Conservation (phyloP, 306 rosid genomes). For the Styphnolobium japonicum region DNA sequence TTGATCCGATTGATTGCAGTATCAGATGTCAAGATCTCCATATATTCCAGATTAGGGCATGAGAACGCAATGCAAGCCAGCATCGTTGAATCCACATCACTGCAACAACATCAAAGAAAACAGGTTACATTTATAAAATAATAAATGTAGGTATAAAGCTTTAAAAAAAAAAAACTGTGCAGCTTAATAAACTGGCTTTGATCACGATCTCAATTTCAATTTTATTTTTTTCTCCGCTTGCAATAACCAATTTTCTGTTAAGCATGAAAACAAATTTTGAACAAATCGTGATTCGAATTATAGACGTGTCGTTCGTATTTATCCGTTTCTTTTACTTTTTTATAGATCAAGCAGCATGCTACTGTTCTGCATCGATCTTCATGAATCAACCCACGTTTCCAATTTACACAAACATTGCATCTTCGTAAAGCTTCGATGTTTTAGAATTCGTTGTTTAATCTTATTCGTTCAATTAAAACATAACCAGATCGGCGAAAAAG, state of each 20-base stretch:
- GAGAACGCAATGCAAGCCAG: constrained; percentile 93
- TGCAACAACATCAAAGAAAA: constrained; percentile 36
- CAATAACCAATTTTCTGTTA: neutral
- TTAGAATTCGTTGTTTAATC: constrained; percentile 2
- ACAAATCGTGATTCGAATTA: constrained; percentile 13
- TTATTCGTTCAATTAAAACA: neutral
- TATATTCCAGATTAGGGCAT: constrained; percentile 76
- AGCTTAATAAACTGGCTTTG: neutral
- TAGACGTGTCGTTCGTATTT: neutral
- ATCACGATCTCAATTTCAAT: neutral
- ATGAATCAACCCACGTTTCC: constrained; percentile 27
- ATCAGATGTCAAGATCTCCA: constrained; percentile 62
- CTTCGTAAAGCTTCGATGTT: neutral
- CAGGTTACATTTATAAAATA: neutral
- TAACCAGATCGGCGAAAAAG: constrained; percentile 5
- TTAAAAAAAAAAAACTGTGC: neutral
- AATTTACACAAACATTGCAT: neutral
- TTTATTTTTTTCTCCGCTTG: neutral
- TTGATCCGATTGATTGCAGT: constrained; percentile 71
- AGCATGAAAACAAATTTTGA: neutral
- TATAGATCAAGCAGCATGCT: neutral
- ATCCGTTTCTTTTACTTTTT: neutral
- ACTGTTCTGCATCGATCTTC: constrained; percentile 1
- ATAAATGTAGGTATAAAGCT: neutral
- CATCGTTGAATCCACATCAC: constrained; percentile 92